Conservation (phyloP, 1,139 yeast genomes). For the Lodderomyces margitis region DNA sequence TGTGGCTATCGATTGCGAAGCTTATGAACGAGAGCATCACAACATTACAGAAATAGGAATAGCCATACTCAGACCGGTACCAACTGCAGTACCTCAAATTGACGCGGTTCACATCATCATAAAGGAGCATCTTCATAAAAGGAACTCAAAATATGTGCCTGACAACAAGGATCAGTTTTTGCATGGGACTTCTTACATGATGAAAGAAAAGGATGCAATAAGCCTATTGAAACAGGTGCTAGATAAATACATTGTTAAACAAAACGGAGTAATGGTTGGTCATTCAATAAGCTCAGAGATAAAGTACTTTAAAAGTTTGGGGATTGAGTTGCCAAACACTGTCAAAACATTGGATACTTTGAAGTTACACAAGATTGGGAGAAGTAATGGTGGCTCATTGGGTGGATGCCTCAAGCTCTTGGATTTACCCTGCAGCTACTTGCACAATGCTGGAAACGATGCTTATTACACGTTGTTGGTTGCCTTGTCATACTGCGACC, state of each 20-base stretch:
- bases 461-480: conserved; percentile 67
- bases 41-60: conserved; percentile 69
- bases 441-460: conserved; percentile 86
- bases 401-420: conserved; percentile 51
- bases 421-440: conserved; percentile 59
- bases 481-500: conserved; percentile 57
- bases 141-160: conserved; percentile 61
- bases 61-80: conserved; percentile 52
- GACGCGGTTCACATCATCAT: conserved; percentile 58
- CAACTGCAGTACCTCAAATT: conserved; percentile 43
- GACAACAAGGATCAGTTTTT: conserved; percentile 59
- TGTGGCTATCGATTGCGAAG: conserved; percentile 66
- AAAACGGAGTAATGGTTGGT: conserved; percentile 54
- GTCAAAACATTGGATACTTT: conserved; percentile 52
- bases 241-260: conserved; percentile 34
- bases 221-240: conserved; percentile 42
- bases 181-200: conserved; percentile 54
- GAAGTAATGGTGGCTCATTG: conserved; percentile 47
- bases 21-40: conserved; percentile 50
- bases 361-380: conserved; percentile 42
- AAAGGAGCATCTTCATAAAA: conserved; percentile 42
- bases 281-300: conserved; percentile 67
- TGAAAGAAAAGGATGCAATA: conserved; percentile 35
- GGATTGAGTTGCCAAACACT: conserved; percentile 34
- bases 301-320: conserved; percentile 47